Evolutionary conservation across 495 filamentous ascomycete genomes (phyloP).

Genomic region (Hypomontagnella monticulosa): DNA sequence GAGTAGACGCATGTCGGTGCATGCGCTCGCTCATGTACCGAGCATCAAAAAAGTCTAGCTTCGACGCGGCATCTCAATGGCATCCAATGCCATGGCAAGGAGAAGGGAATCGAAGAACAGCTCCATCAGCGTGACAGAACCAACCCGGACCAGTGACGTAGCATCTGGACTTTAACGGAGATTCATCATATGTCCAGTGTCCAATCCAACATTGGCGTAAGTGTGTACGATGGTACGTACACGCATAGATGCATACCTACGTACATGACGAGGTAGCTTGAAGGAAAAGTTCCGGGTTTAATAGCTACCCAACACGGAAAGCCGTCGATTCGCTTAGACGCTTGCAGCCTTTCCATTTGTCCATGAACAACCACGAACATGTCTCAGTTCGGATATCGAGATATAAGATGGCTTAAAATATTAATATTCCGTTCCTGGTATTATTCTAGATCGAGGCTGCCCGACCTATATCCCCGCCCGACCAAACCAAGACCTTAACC

Average conservation of each 20-base stretch:
- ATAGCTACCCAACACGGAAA: not conserved
- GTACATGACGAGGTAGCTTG: not conserved
- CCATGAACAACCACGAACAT: not conserved
- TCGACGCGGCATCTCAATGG: slow-evolving; percentile 17
- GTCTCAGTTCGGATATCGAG: too few species aligned
- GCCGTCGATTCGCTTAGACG: not conserved
- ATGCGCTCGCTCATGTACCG: not conserved
- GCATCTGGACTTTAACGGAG: slow-evolving; percentile 25
- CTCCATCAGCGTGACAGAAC: slow-evolving; percentile 27
- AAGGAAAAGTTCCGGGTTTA: slow-evolving; percentile 7
- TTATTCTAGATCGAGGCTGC: not conserved
- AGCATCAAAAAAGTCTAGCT: slow-evolving; percentile 3
- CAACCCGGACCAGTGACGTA: slow-evolving; percentile 31
- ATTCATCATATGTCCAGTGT: slow-evolving; percentile 15
- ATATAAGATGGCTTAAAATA: too few species aligned
- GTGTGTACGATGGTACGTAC: not conserved
- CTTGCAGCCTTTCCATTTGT: not conserved
- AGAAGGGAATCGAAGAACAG: slow-evolving; percentile 13
- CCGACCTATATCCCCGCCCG: not conserved
- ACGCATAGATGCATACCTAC: slow-evolving; percentile 14
- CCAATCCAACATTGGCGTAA: not conserved
- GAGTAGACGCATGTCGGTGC: slow-evolving; percentile 7
- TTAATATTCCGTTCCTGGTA: not conserved
- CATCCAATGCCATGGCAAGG: slow-evolving; percentile 7
- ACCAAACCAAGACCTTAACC: too few species aligned